A percentile compares a stretch with the other conserved stretches of the same genome.
phyloP scores from a whole-genome alignment of 2,329 filamentous ascomycete genomes.

The Pyricularia grisea region DNA sequence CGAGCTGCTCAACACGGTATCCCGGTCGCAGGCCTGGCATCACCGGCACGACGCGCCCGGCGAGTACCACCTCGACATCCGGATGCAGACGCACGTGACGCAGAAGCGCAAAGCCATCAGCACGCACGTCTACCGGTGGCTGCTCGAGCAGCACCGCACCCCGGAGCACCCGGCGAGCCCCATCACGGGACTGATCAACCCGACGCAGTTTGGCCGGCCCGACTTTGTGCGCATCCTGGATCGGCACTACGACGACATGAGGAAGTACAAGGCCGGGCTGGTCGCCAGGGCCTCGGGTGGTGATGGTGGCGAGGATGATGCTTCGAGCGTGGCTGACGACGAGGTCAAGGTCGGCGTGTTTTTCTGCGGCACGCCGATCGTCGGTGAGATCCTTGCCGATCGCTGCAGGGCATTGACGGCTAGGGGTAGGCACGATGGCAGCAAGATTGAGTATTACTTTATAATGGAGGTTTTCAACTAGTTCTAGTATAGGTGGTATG shows the following conservation, averaged over 20 bases:
- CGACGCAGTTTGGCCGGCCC: slow-evolving; percentile 77
- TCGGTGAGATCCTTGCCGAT: slow-evolving; percentile 47
- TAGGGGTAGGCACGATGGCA: slow-evolving; percentile 39
- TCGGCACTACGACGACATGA: slow-evolving; percentile 43
- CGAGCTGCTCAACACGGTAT: slow-evolving; percentile 41
- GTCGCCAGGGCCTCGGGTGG: slow-evolving; percentile 2
- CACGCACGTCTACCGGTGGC: slow-evolving; percentile 44
- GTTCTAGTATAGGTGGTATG: not conserved
- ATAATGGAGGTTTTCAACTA: slow-evolving; percentile 44
- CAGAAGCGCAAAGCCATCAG: slow-evolving; percentile 42
- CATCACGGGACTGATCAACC: slow-evolving; percentile 72
- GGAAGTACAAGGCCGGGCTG: slow-evolving; percentile 14
- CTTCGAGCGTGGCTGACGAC: slow-evolving; percentile 13
- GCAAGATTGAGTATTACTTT: slow-evolving; percentile 45
- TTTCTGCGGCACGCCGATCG: slow-evolving; percentile 45
- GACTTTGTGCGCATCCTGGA: slow-evolving; percentile 55
- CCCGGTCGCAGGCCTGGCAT: slow-evolving; percentile 25
- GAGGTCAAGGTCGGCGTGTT: slow-evolving; percentile 43
- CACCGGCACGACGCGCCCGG: slow-evolving; percentile 21
- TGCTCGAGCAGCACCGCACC: slow-evolving; percentile 47
- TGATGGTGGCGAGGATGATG: not conserved
- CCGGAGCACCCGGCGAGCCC: slow-evolving; percentile 39
- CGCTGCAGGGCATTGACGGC: slow-evolving; percentile 39
- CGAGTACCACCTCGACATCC: slow-evolving; percentile 36
- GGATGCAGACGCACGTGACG: slow-evolving; percentile 47